Percentiles rank a stretch among this genome's conserved stretches.
Conservation (phyloP, 1,139 yeast genomes). For the Hansenula lynferdii region DNA sequence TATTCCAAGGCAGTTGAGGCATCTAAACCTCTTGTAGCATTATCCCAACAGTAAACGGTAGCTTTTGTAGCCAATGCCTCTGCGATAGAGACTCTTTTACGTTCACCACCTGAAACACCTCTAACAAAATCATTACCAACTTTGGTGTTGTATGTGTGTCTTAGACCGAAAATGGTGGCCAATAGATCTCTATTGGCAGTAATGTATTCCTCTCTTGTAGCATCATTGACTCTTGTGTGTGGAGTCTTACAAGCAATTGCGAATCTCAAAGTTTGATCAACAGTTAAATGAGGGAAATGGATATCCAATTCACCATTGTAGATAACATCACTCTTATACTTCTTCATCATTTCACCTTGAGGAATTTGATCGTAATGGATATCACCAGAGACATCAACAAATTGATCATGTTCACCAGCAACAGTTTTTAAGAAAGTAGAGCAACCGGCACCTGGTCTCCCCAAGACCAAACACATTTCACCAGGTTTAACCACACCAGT, state of each 20-base stretch:
- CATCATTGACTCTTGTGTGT: conserved; percentile 32
- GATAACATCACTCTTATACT: conserved; percentile 44
- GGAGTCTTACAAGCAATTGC: conserved; percentile 37
- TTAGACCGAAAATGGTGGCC: conserved; percentile 50
- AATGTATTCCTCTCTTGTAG: conserved; percentile 39
- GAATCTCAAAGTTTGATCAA: conserved; percentile 43
- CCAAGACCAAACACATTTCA: conserved; percentile 49
- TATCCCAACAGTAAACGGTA: conserved; percentile 56
- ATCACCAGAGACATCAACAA: conserved; percentile 28
- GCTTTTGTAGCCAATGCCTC: conserved; percentile 49
- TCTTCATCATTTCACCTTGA: conserved; percentile 40
- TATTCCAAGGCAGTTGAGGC: conserved; percentile 52
- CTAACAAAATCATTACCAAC: conserved; percentile 70
- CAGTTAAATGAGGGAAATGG: conserved; percentile 50
- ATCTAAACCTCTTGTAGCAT: conserved; percentile 58
- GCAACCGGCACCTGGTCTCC: conserved; percentile 55
- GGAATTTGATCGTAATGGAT: conserved; percentile 46
- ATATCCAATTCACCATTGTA: conserved; percentile 50
- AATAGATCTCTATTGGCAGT: conserved; percentile 42
- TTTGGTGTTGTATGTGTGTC: conserved; percentile 62
- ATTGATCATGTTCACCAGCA: conserved; percentile 35
- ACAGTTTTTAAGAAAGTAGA: conserved; percentile 38
- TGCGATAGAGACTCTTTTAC: conserved; percentile 78
- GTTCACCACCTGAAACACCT: conserved; percentile 85
- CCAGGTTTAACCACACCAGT: conserved; percentile 44